Evolutionary conservation across 805 yeast species (phyloP).

Genomic region (Wickerhamiella occidentalis): DNA sequence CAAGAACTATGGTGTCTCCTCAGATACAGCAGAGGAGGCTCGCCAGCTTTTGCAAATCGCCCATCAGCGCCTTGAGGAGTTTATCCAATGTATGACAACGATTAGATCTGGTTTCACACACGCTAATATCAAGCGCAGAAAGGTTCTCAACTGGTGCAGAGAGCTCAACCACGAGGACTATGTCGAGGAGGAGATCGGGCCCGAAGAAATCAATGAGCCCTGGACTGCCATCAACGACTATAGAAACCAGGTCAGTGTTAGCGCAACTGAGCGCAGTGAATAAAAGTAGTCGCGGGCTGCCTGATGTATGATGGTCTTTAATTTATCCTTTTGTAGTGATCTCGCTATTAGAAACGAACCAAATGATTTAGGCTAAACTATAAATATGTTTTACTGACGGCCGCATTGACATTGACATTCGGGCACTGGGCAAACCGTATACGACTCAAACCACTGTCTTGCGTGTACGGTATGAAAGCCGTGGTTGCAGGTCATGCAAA

Average conservation of each 20-base stretch:
- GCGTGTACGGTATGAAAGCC: conserved; percentile 95
- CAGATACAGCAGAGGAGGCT: conserved; percentile 53
- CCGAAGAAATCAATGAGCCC: background rate
- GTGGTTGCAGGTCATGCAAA: conserved; percentile 82
- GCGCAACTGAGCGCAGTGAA: conserved; percentile 7
- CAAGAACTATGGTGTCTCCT: conserved; percentile 39
- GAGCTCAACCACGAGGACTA: conserved; percentile 64
- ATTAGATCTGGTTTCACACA: conserved; percentile 65
- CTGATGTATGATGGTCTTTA: background rate
- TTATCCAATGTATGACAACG: conserved; percentile 60
- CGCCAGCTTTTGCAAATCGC: conserved; percentile 67
- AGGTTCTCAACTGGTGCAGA: conserved; percentile 69
- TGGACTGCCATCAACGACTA: background rate
- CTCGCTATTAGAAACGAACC: too few species aligned
- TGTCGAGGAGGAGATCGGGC: conserved; percentile 29
- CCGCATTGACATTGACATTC: conserved; percentile 73
- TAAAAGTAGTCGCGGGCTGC: background rate
- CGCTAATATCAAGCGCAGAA: conserved; percentile 62
- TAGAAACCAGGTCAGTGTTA: background rate
- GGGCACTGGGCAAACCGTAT: conserved; percentile 85
- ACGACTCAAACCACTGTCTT: conserved; percentile 86
- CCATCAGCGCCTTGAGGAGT: conserved; percentile 76
- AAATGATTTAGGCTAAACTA: too few species aligned
- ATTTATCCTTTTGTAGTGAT: too few species aligned
- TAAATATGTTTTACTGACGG: too few species aligned